phyloP scores from a whole-genome alignment of 2,329 filamentous ascomycete genomes.

The Pyrenophora teres region DNA sequence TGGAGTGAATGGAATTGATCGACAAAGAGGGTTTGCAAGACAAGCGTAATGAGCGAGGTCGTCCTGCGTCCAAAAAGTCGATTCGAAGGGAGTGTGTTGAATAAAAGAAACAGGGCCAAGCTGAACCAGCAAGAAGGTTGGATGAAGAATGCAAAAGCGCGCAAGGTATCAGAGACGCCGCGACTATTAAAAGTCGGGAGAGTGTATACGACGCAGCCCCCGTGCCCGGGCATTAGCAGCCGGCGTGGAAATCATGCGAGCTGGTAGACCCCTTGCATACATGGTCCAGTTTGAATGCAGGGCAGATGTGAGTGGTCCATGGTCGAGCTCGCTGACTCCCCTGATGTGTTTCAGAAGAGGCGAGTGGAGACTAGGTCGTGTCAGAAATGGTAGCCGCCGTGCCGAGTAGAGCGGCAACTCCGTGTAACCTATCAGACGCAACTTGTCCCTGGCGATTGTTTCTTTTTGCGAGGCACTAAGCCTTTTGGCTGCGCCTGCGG shows the following conservation, averaged over 20 bases:
- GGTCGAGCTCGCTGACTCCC: constrained; percentile 24
- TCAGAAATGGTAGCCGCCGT: constrained; percentile 35
- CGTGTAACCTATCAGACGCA: constrained; percentile 27
- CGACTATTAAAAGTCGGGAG: constrained; percentile 34
- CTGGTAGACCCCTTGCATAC: constrained; percentile 22
- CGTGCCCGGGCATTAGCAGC: constrained; percentile 20
- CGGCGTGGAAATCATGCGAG: constrained; percentile 29
- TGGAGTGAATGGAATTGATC: constrained; percentile 32
- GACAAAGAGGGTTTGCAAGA: constrained; percentile 26
- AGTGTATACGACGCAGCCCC: constrained; percentile 31
- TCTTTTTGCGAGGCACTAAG: constrained; percentile 36
- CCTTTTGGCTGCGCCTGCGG: constrained; percentile 26
- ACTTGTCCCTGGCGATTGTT: constrained; percentile 31
- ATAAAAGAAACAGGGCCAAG: constrained; percentile 23
- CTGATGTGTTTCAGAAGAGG: constrained; percentile 42
- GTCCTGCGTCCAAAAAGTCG: constrained; percentile 35
- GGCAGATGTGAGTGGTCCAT: constrained; percentile 34
- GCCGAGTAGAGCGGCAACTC: constrained; percentile 15
- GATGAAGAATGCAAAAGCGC: constrained; percentile 29
- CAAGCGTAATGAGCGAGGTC: constrained; percentile 33
- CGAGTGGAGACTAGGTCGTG: constrained; percentile 41
- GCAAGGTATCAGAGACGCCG: constrained; percentile 20
- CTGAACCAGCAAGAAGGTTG: constrained; percentile 32
- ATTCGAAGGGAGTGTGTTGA: constrained; percentile 32
- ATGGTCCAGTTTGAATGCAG: constrained; percentile 30